These are phyloP conservation scores for Hanseniaspora meyeri DNA, from an alignment of 805 yeast species.

Conservation along the genomic window DNA sequence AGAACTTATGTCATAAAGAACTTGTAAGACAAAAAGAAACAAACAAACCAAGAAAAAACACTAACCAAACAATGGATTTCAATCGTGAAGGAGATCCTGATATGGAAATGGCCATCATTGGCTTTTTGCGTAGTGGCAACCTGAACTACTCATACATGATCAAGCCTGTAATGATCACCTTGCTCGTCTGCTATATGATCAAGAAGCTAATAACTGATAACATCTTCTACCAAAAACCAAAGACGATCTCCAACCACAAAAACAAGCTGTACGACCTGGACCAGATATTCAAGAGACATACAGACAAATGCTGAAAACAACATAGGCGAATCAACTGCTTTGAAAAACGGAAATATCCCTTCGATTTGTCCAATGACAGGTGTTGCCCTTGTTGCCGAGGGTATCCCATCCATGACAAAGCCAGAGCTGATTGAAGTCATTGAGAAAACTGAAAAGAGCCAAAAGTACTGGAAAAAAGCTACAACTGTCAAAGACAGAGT, in stretches of 20 bases:
- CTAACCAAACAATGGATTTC: not conserved
- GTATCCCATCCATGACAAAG: slow-evolving; percentile 31
- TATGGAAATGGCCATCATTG: not conserved
- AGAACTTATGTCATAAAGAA: too few species aligned
- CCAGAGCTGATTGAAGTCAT: slow-evolving; percentile 63
- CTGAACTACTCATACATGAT: not conserved
- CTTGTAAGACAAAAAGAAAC: not conserved
- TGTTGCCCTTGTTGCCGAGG: not conserved
- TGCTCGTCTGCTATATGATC: not conserved
- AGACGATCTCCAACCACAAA: not conserved
- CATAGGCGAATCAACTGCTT: not conserved
- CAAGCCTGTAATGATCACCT: not conserved
- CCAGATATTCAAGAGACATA: not conserved
- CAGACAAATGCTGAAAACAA: not conserved
- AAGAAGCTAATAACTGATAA: not conserved
- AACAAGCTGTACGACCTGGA: slow-evolving; percentile 1
- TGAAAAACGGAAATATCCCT: not conserved
- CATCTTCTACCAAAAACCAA: not conserved
- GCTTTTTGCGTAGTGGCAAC: not conserved
- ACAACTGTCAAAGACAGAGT: slow-evolving; percentile 55
- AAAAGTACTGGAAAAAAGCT: slow-evolving; percentile 23
- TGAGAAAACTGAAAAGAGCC: slow-evolving; percentile 27
- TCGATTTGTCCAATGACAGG: slow-evolving; percentile 9
- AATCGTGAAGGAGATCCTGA: not conserved
- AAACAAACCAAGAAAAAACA: not conserved